phyloP scores from a whole-genome alignment of 1,284 basidiomycete genomes.

The Ceratorhiza oryzae-sativae region DNA sequence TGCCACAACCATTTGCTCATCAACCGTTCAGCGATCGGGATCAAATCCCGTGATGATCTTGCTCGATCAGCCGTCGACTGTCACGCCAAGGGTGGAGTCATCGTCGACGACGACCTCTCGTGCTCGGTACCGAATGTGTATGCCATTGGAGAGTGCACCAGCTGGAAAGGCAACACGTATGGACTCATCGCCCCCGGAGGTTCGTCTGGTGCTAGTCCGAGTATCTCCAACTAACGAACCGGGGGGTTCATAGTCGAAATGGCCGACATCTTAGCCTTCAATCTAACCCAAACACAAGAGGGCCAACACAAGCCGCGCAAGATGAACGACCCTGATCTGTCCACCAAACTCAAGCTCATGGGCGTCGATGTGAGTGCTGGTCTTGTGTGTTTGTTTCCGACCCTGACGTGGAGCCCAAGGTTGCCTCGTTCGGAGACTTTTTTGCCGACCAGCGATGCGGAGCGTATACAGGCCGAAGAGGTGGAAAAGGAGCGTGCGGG shows the following conservation, averaged over 20 bases:
- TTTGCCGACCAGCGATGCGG: conserved; percentile 66
- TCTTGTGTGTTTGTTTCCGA: no score
- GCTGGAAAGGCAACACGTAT: conserved; percentile 71
- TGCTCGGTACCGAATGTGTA: conserved; percentile 69
- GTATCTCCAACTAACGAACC: background rate
- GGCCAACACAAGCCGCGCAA: conserved; percentile 58
- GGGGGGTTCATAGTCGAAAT: conserved; percentile 62
- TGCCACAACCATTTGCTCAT: background rate
- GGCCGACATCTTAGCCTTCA: conserved; percentile 79
- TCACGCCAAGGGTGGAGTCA: conserved; percentile 62
- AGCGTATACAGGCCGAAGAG: conserved; percentile 40
- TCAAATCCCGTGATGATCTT: conserved; percentile 73
- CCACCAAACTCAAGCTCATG: conserved; percentile 74
- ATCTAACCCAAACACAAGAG: conserved; percentile 63
- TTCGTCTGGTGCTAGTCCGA: conserved; percentile 43
- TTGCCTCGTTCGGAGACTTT: conserved; percentile 78
- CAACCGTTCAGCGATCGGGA: conserved; percentile 59
- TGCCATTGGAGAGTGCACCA: conserved; percentile 79
- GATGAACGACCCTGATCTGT: conserved; percentile 68
- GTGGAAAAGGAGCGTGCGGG: conserved; percentile 3
- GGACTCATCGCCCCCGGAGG: conserved; percentile 74
- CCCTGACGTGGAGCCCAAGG: conserved; percentile 45
- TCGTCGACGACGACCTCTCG: conserved; percentile 63
- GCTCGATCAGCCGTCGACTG: conserved; percentile 61
- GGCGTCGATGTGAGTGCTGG: conserved; percentile 66